Evolutionary conservation across 2,329 filamentous ascomycete species (phyloP).

Genomic region (Aspergillus vadensis): DNA sequence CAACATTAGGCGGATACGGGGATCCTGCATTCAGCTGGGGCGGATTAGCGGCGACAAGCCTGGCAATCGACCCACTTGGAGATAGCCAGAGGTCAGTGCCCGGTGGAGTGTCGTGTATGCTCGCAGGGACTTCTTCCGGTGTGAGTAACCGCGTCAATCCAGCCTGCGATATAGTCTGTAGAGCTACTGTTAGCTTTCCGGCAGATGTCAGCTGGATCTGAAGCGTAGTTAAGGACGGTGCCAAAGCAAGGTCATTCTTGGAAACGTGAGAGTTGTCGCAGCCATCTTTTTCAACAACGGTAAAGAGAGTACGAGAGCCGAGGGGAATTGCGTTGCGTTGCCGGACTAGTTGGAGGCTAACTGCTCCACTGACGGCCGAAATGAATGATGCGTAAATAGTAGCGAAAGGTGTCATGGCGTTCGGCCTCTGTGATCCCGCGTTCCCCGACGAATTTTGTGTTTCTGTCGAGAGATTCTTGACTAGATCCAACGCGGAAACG

Average conservation of each 20-base stretch:
- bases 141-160: constrained; percentile 38
- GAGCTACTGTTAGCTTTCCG: constrained; percentile 41
- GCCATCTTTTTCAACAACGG: constrained; percentile 33
- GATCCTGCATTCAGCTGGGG: constrained; percentile 26
- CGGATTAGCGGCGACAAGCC: constrained; percentile 33
- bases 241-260: constrained; percentile 28
- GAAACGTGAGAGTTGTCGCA: constrained; percentile 32
- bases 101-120: constrained; percentile 22
- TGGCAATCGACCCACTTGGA: constrained; percentile 42
- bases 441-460: constrained; percentile 16
- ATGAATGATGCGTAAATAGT: constrained; percentile 45
- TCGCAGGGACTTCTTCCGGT: constrained; percentile 21
- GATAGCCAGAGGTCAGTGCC: constrained; percentile 44
- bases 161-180: constrained; percentile 39
- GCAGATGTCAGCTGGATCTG: constrained; percentile 40
- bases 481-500: constrained; percentile 37
- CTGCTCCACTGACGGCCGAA: constrained; percentile 40
- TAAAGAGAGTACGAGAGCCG: constrained; percentile 45
- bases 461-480: constrained; percentile 40
- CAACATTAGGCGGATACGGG: constrained; percentile 16
- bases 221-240: constrained; percentile 38
- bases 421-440: not conserved
- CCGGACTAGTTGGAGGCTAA: constrained; percentile 41
- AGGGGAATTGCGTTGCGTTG: constrained; percentile 42
- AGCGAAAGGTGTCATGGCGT: constrained; percentile 21